Percentiles rank a stretch among this genome's conserved stretches.
phyloP scores from a whole-genome alignment of 441 rosid species.

The Macaranga tanarius region DNA sequence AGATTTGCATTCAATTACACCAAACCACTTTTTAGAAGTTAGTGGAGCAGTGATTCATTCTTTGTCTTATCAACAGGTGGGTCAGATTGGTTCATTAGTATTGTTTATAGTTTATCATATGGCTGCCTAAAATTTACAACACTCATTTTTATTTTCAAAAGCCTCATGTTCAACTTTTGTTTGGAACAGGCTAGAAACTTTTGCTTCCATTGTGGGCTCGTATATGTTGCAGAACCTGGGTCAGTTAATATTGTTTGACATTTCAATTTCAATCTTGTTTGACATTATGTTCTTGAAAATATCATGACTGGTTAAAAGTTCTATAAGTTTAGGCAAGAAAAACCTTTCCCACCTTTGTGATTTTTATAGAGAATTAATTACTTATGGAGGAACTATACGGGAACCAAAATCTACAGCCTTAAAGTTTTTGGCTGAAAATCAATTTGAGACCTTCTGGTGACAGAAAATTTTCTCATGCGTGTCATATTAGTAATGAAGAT shows the following conservation, averaged over 20 bases:
- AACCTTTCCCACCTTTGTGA: background rate
- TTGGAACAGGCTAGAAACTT: constrained; percentile 90
- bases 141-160: background rate
- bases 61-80: constrained; percentile 95
- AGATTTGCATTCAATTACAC: constrained; percentile 92
- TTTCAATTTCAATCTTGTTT: background rate
- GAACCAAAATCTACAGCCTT: too few relatives aligned
- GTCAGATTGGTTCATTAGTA: constrained; percentile 13
- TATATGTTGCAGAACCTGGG: constrained; percentile 96
- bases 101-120: background rate
- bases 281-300: background rate
- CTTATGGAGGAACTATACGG: too few relatives aligned
- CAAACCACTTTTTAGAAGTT: constrained; percentile 86
- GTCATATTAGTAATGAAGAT: background rate
- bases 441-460: background rate
- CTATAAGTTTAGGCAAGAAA: background rate
- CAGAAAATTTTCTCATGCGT: background rate
- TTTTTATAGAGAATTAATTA: background rate
- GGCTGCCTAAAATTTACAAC: background rate
- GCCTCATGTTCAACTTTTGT: constrained; percentile 10
- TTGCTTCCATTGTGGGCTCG: constrained; percentile 82
- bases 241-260: constrained; percentile 21
- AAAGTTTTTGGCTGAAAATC: background rate
- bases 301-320: too few relatives aligned
- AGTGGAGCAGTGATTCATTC: constrained; percentile 96